phyloP scores from a whole-genome alignment of 208 protist species.

The Phytomonas francai region DNA sequence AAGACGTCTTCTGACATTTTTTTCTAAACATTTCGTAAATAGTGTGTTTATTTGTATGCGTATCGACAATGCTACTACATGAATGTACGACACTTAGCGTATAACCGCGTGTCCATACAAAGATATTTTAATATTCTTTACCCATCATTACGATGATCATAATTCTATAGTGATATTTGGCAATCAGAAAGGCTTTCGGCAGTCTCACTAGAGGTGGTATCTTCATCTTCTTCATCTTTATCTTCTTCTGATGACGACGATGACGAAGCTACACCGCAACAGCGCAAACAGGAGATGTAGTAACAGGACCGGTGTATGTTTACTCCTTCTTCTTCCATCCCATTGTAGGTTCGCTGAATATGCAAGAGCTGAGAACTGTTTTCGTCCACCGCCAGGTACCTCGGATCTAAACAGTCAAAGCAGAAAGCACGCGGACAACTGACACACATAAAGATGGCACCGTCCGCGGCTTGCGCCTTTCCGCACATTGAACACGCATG shows the following conservation, averaged over 20 bases:
- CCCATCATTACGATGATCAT: not conserved
- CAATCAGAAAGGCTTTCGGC: not conserved
- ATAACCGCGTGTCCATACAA: not conserved
- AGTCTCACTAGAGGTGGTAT: not conserved
- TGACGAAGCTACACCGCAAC: conserved; percentile 57
- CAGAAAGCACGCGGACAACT: conserved; percentile 72
- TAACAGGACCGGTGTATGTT: conserved; percentile 52
- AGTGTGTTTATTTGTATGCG: not conserved
- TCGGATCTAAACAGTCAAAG: conserved; percentile 79
- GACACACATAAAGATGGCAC: conserved; percentile 80
- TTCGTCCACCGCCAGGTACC: conserved; percentile 68
- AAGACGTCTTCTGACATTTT: not conserved
- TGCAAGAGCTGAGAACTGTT: conserved; percentile 42
- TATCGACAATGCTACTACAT: not conserved
- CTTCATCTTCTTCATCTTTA: conserved; percentile 14
- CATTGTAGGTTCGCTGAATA: conserved; percentile 53
- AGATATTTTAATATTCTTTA: not conserved
- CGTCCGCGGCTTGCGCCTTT: conserved; percentile 49
- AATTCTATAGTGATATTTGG: not conserved
- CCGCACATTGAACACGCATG: conserved; percentile 59
- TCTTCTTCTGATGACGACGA: conserved; percentile 25
- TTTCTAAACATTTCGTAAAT: not conserved
- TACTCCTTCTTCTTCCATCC: conserved; percentile 65
- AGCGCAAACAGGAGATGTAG: conserved; percentile 77
- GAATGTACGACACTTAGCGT: not conserved